Evolutionary conservation across 2,329 filamentous ascomycete genomes (phyloP).

Genomic region (Chalara sp.): DNA sequence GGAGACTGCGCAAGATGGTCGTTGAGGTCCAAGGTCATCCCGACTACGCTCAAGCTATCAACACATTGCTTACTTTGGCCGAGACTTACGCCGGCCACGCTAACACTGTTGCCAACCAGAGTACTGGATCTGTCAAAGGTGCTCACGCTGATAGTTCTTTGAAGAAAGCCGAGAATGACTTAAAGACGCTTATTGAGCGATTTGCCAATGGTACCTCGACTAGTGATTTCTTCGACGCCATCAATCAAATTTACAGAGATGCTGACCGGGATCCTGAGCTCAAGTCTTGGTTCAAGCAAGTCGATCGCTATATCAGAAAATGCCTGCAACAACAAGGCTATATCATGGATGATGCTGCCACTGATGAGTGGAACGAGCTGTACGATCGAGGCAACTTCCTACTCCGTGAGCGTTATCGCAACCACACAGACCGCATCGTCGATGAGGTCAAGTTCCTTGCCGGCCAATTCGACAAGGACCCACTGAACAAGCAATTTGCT

Average conservation of each 20-base stretch:
- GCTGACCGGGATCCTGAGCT: slow-evolving; percentile 83
- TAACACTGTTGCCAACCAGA: slow-evolving; percentile 55
- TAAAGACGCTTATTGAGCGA: slow-evolving; percentile 81
- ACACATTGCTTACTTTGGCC: slow-evolving; percentile 75
- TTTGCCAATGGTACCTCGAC: slow-evolving; percentile 92
- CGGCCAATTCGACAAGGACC: slow-evolving; percentile 83
- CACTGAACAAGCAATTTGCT: slow-evolving; percentile 77
- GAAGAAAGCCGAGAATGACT: slow-evolving; percentile 66
- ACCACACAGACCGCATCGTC: slow-evolving; percentile 77
- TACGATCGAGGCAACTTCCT: slow-evolving; percentile 83
- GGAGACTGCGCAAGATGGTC: slow-evolving; percentile 95
- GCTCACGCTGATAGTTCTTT: slow-evolving; percentile 59
- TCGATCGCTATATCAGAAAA: slow-evolving; percentile 73
- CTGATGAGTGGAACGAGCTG: slow-evolving; percentile 73
- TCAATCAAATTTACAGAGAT: slow-evolving; percentile 80
- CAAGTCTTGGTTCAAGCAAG: slow-evolving; percentile 77
- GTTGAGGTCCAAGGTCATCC: slow-evolving; percentile 93
- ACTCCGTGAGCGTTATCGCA: slow-evolving; percentile 79
- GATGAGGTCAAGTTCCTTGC: slow-evolving; percentile 88
- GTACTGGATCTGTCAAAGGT: slow-evolving; percentile 64
- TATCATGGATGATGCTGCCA: slow-evolving; percentile 76
- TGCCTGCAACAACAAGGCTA: slow-evolving; percentile 86
- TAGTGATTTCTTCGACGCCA: slow-evolving; percentile 76
- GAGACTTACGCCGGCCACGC: slow-evolving; percentile 79
- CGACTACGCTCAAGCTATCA: slow-evolving; percentile 74